These are phyloP conservation scores for Solanum pinnatisectum DNA, from an alignment of 257 asterid species.

Conservation along the genomic window DNA sequence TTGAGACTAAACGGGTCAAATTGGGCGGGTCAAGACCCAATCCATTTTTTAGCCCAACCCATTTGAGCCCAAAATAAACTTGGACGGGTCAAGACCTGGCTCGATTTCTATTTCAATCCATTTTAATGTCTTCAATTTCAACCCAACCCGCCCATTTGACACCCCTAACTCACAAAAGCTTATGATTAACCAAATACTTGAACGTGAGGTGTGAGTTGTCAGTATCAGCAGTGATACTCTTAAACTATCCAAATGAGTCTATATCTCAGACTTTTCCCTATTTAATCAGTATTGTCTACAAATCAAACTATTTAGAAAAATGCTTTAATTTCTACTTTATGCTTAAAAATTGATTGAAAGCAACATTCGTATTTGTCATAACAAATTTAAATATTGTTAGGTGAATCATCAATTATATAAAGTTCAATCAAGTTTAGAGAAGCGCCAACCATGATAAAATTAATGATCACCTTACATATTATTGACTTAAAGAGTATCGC, in stretches of 20 bases:
- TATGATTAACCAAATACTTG: neutral
- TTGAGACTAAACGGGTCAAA: too few species aligned
- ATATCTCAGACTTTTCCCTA: neutral
- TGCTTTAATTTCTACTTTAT: neutral
- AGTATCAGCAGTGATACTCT: too few species aligned
- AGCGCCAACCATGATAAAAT: neutral
- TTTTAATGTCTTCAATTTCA: too few species aligned
- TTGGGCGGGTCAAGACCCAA: too few species aligned
- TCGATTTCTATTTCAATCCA: too few species aligned
- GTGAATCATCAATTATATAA: neutral
- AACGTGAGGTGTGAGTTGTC: neutral
- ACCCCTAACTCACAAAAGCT: neutral
- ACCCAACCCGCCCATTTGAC: too few species aligned
- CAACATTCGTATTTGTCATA: neutral
- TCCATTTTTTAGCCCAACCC: too few species aligned
- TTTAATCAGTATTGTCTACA: neutral
- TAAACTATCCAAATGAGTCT: neutral
- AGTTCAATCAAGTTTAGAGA: neutral
- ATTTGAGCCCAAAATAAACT: too few species aligned
- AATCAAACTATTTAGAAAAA: neutral
- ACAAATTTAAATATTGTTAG: neutral
- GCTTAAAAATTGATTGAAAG: neutral
- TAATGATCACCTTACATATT: neutral
- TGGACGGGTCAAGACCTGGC: too few species aligned
- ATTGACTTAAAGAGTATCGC: too few species aligned